Conservation (phyloP, 495 filamentous ascomycete genomes). For the Aspergillus kassunensis region DNA sequence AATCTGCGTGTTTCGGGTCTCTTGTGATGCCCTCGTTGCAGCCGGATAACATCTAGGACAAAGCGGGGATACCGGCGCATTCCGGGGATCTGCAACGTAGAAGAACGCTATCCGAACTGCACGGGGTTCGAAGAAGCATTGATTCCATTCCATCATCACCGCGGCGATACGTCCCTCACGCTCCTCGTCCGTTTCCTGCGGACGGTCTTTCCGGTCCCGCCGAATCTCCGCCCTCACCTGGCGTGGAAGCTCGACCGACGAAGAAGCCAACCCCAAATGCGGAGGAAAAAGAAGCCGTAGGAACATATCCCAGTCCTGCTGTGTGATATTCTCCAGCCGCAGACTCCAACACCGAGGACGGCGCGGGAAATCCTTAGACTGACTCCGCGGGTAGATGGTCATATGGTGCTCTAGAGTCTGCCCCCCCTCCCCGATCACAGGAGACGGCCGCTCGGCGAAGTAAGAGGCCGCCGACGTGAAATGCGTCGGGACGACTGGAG, state of each 20-base stretch:
- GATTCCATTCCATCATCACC: slow-evolving; percentile 50
- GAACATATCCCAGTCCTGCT: slow-evolving; percentile 52
- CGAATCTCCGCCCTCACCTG: slow-evolving; percentile 40
- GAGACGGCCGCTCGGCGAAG: slow-evolving; percentile 39
- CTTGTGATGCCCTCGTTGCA: slow-evolving; percentile 33
- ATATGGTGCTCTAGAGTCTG: slow-evolving; percentile 37
- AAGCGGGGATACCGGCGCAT: slow-evolving; percentile 38
- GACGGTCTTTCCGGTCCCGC: slow-evolving; percentile 41
- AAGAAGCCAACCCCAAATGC: slow-evolving; percentile 37
- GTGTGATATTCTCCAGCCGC: slow-evolving; percentile 35
- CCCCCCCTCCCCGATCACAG: slow-evolving; percentile 23
- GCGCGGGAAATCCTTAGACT: slow-evolving; percentile 44
- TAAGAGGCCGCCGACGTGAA: slow-evolving; percentile 44
- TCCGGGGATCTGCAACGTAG: slow-evolving; percentile 37
- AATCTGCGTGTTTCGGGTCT: slow-evolving; percentile 10
- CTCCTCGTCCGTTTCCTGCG: slow-evolving; percentile 42
- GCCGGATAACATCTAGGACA: slow-evolving; percentile 45
- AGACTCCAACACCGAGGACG: slow-evolving; percentile 42
- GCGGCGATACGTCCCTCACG: slow-evolving; percentile 38
- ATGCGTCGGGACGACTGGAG: slow-evolving; percentile 25
- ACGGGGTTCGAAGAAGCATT: slow-evolving; percentile 47
- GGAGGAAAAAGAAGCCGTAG: slow-evolving; percentile 45
- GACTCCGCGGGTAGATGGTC: slow-evolving; percentile 42
- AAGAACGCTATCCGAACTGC: slow-evolving; percentile 33
- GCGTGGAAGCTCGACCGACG: slow-evolving; percentile 36